Evolutionary conservation across 2,329 filamentous ascomycete genomes (phyloP).

Genomic region (Claviceps sp.): DNA sequence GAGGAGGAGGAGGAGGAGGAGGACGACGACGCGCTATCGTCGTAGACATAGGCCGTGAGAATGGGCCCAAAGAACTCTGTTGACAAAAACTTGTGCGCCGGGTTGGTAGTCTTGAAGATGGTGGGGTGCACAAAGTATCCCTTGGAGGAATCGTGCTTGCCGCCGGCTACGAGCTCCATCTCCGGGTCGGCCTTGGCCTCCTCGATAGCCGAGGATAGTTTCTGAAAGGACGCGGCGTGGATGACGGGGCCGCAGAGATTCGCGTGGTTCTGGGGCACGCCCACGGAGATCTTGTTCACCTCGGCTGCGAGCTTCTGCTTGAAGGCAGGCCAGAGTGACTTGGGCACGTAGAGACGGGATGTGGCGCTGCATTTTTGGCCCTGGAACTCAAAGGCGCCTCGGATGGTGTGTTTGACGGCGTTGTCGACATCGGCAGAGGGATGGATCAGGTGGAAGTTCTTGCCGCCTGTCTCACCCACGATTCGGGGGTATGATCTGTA

Average conservation of each 20-base stretch:
- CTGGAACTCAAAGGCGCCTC: slow-evolving; percentile 81
- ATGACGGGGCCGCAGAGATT: slow-evolving; percentile 86
- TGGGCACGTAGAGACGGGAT: slow-evolving; percentile 65
- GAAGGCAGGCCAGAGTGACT: slow-evolving; percentile 62
- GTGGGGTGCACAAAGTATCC: slow-evolving; percentile 80
- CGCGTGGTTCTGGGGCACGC: slow-evolving; percentile 51
- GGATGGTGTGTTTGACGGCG: slow-evolving; percentile 68
- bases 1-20: neutral
- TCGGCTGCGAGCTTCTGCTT: slow-evolving; percentile 53
- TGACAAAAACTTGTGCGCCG: slow-evolving; percentile 58
- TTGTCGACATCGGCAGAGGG: slow-evolving; percentile 63
- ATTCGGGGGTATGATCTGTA: slow-evolving; percentile 81
- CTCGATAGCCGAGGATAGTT: slow-evolving; percentile 64
- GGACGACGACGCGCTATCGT: slow-evolving; percentile 38
- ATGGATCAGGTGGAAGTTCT: slow-evolving; percentile 86
- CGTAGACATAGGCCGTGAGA: slow-evolving; percentile 62
- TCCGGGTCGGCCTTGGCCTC: slow-evolving; percentile 62
- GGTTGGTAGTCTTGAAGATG: slow-evolving; percentile 62
- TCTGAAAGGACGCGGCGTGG: slow-evolving; percentile 69
- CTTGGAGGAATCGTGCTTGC: slow-evolving; percentile 61
- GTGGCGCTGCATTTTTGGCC: slow-evolving; percentile 86
- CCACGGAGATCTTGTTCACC: slow-evolving; percentile 56
- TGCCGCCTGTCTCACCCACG: slow-evolving; percentile 82
- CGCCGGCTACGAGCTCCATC: slow-evolving; percentile 61
- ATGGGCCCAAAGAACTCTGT: slow-evolving; percentile 77